Evolutionary conservation across 23 red algal genomes (phyloP), one percentile per base, ranked within the genome.

Genomic region (Chondrus crispus): DNA sequence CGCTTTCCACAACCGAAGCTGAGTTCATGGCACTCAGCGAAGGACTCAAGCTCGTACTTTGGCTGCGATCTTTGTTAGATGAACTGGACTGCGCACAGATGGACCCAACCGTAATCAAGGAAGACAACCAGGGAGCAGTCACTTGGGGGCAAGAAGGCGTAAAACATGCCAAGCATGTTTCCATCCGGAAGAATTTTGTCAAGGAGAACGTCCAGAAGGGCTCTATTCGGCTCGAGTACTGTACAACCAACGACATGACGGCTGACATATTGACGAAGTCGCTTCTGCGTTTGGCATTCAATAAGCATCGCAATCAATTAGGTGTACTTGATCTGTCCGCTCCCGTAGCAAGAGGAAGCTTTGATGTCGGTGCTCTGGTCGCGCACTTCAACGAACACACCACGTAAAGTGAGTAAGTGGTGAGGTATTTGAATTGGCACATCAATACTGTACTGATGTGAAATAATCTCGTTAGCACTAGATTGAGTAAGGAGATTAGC

Each of bases 1-100:
- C 91, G 18, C 26, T 69, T 36, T 87, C 91, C n/a, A 87, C 91
- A 57, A 52, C 70, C 11, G 64, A 94, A 77, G 81, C 63, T 2
- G 81, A 94, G 39, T 88, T 29, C 41, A 76, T 94, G 32, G 81
- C 91, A 9, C 26, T 66, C 26, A 66, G 7, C 35, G 0, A 55
- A 32, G 60, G 60, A 32, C 26, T n/a, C 26, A 66, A 66, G 60
- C 35, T 66, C 9, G 60, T 66, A 1, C 26, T 66, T 66, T 66
- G 60, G 60, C 60, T 66, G 26, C 60, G 60, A 32, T 22, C 26
- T 66, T 66, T 66, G 0, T 66, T 66, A 32, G 35, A 32, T 22
- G 1, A 66, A 32, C 35, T 66, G 60, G 60, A 66, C 60, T 66
- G 0, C 35, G 60, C 26, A 32, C 0, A 66, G 35, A 32, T 6